Evolutionary conservation across 1,139 yeast species (phyloP).

Genomic region (Hyphopichia pseudoburtonii): DNA sequence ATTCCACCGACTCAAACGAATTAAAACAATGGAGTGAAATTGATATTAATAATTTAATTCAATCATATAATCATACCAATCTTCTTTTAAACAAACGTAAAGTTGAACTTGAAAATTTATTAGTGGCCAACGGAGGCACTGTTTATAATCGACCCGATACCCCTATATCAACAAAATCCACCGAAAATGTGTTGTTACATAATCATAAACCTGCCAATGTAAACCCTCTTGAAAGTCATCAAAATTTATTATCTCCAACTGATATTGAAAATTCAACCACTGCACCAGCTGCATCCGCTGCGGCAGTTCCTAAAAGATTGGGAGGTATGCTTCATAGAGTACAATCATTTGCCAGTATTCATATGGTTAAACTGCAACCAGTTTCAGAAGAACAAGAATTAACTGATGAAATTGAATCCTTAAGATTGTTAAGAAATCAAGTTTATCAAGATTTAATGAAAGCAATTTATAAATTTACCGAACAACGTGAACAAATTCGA

Average conservation of each 20-base stretch:
- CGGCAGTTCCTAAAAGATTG: conserved; percentile 11
- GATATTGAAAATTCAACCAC: no score
- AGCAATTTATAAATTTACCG: conserved; percentile 15
- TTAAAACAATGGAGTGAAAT: conserved; percentile 13
- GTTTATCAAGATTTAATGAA: conserved; percentile 32
- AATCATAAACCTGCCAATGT: neutral
- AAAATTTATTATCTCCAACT: no score
- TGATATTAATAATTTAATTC: conserved; percentile 32
- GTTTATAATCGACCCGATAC: conserved; percentile 21
- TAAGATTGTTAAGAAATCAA: conserved; percentile 24
- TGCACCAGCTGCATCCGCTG: conserved; percentile 2
- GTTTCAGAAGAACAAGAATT: conserved; percentile 36
- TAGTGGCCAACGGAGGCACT: conserved; percentile 24
- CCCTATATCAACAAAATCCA: conserved; percentile 3
- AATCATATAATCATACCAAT: conserved; percentile 41
- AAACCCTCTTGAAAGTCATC: no score
- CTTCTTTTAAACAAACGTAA: conserved; percentile 33
- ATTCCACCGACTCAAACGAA: neutral
- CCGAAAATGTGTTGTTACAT: conserved; percentile 5
- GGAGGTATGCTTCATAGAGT: conserved; percentile 39
- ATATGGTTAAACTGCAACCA: conserved; percentile 15
- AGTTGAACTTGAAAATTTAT: conserved; percentile 26
- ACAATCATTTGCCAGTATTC: conserved; percentile 42
- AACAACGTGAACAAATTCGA: conserved; percentile 11
- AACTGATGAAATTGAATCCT: conserved; percentile 34